Base-by-base conservation (phyloP, 1,284 basidiomycete species). In the Moesziomyces parantarcticus region DNA sequence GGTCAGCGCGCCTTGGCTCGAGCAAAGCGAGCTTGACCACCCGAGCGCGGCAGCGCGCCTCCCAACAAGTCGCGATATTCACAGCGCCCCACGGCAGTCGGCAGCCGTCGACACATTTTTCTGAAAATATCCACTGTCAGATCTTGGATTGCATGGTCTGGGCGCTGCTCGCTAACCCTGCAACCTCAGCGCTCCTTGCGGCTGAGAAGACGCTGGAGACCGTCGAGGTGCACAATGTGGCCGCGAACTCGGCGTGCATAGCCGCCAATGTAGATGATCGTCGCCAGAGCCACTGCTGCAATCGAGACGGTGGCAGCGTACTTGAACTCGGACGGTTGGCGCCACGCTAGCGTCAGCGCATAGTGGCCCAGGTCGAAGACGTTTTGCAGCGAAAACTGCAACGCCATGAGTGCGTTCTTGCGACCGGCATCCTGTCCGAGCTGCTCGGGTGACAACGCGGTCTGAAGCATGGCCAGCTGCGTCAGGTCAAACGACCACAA, bases 401-500 rank as follows among this genome's bases (percentile, higher is more conserved):
- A 47, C 20, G 68, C 77, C 70, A 73, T 75, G 16, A 78, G 42
- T 3, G 66, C 67, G 32, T 77, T 77, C 36, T 71, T 71, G 16
- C 77, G 64, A 3, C 48, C 50, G 5, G 64, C 69, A 56, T 72
- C 59, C 1, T 50, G 41, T 16, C 69, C 69, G 0, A 72, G 53
- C 36, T 66, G 71, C 5, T 67, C 59, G 9, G 58, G 63, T 26
- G 54, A 61, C 1, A 78, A 59, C 4, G 75, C 75, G 0, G 57
- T 61, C 29, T 79, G 76, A 9, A 76, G 60, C 65, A 87, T 85
- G 46, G 87, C 86, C 22, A 87, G 81, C 59, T 88, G 87, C 23
- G 85, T 84, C 10, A 88, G 84, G 64, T 88, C 88, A 68, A 88
- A 88, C 0, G 85, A 84, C 87, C 87, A 88, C 0, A 88, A 81